A percentile compares a stretch with the other conserved stretches of the same genome.
Evolutionary conservation across 257 asterid species (phyloP).

Genomic region (Osmanthus fragrans): DNA sequence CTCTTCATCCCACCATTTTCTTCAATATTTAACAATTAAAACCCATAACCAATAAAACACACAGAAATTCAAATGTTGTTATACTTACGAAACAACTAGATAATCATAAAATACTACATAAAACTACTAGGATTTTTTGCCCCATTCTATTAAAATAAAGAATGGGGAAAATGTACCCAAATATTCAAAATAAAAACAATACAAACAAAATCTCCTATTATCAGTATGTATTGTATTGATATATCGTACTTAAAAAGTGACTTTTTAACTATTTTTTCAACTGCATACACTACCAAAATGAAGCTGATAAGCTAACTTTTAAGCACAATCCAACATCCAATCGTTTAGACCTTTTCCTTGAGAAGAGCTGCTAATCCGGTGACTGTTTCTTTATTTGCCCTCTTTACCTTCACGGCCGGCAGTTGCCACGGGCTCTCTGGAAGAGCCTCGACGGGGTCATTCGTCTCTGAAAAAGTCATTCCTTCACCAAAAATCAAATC

Average conservation of each 20-base stretch:
- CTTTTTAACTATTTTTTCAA: not conserved
- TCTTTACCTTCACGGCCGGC: slow-evolving; percentile 60
- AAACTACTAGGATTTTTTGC: not conserved
- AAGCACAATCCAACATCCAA: slow-evolving; percentile 12
- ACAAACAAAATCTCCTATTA: slow-evolving; percentile 18
- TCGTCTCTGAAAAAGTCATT: slow-evolving; percentile 21
- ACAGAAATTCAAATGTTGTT: not conserved
- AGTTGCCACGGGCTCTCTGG: slow-evolving; percentile 49
- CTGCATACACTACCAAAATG: not conserved
- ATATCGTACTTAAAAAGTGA: not conserved
- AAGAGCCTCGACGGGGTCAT: slow-evolving; percentile 21
- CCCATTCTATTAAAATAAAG: not conserved
- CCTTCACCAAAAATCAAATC: slow-evolving; percentile 60
- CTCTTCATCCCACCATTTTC: slow-evolving; percentile 25
- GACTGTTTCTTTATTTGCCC: slow-evolving; percentile 61
- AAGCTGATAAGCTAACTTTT: slow-evolving; percentile 9
- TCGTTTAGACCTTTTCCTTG: slow-evolving; percentile 51
- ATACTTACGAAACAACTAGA: slow-evolving; percentile 29
- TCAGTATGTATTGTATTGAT: not conserved
- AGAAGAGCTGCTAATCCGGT: slow-evolving; percentile 83
- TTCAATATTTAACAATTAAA: slow-evolving; percentile 4
- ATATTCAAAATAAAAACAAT: not conserved
- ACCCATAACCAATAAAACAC: not conserved
- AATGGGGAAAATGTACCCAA: not conserved
- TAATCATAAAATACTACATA: slow-evolving; percentile 5